These are phyloP conservation scores for Nymphaea thermarum DNA, from an alignment of 164 flowering plant species.

Conservation along the genomic window DNA sequence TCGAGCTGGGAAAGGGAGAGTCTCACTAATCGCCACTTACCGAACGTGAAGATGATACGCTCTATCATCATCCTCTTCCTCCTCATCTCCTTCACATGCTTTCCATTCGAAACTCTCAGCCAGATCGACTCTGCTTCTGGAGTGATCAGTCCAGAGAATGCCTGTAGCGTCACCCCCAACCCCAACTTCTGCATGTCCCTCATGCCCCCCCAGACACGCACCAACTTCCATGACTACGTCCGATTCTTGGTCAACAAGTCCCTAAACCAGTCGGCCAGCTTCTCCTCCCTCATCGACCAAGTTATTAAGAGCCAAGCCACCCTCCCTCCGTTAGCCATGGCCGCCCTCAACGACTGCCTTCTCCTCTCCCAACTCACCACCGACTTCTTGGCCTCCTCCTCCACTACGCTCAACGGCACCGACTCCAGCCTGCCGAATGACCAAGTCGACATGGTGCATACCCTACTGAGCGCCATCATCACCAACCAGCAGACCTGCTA, in stretches of 20 bases:
- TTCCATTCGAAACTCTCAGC: no score
- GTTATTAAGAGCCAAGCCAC: conserved; percentile 6
- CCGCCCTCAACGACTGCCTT: conserved; percentile 24
- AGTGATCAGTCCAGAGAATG: conserved; percentile 11
- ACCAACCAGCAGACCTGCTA: conserved; percentile 28
- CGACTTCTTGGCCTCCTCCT: conserved; percentile 16
- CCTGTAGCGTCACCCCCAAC: conserved; percentile 12
- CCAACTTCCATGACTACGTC: conserved; percentile 24
- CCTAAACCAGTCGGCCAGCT: conserved; percentile 10
- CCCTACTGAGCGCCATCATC: conserved; percentile 22
- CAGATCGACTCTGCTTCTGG: not conserved
- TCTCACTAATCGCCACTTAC: no score
- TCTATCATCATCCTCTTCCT: no score
- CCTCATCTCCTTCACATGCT: no score
- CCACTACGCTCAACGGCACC: conserved; percentile 9
- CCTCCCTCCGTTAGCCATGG: conserved; percentile 8
- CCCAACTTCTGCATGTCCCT: conserved; percentile 26
- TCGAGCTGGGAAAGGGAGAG: no score
- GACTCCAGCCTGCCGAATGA: conserved; percentile 3
- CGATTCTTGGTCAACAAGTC: conserved; percentile 15
- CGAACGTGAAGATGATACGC: no score
- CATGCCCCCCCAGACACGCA: conserved; percentile 11
- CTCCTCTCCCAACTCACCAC: conserved; percentile 14
- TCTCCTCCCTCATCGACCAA: conserved; percentile 11
- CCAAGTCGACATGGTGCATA: conserved; percentile 17